phyloP scores from a whole-genome alignment of 148 eudicot species.

The Gaultheria prostrata region DNA sequence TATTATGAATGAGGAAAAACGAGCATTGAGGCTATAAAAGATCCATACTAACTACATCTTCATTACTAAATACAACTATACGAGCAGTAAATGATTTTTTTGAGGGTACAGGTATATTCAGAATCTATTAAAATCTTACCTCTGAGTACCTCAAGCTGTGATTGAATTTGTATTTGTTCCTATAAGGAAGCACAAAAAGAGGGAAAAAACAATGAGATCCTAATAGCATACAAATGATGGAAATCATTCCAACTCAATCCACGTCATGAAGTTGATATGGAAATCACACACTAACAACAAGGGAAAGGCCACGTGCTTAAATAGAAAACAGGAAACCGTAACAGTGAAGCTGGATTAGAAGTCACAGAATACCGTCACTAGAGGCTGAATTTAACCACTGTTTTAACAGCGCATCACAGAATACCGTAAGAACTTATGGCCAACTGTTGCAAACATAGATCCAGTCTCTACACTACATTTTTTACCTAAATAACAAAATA shows the following conservation, averaged over 20 bases:
- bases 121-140: constrained; percentile 32
- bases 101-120: neutral
- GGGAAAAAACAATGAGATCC: neutral
- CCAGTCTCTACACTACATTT: too few species aligned
- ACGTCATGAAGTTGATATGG: neutral
- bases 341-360: too few species aligned
- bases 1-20: constrained; percentile 1
- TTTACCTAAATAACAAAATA: too few species aligned
- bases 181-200: constrained; percentile 22
- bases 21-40: neutral
- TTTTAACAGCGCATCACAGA: too few species aligned
- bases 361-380: too few species aligned
- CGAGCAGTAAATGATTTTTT: neutral
- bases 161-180: constrained; percentile 48
- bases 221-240: neutral
- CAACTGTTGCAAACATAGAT: too few species aligned
- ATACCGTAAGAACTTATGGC: too few species aligned
- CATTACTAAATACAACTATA: neutral
- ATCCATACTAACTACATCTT: neutral
- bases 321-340: neutral
- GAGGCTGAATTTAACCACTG: too few species aligned
- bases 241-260: neutral
- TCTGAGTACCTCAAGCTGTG: constrained; percentile 59
- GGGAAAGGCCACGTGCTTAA: neutral
- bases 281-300: neutral